Base-by-base conservation (phyloP, 2,329 filamentous ascomycete species). In the Uncinocarpus reesii region DNA sequence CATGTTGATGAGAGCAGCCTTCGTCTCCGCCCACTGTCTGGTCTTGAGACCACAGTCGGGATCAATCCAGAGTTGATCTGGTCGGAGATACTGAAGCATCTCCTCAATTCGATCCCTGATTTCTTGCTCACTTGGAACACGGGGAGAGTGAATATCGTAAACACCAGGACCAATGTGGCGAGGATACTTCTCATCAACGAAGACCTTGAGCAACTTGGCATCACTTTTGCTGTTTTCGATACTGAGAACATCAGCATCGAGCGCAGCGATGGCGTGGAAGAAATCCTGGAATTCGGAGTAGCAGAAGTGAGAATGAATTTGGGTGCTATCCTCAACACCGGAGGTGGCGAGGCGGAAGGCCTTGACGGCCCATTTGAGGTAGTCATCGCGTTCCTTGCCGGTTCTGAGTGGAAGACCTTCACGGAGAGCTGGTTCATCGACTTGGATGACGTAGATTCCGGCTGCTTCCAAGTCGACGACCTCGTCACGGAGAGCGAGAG, bases 211-310 rank as follows among this genome's bases (percentile, higher is more conserved):
- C 60, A 98, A 83, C 84, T 98, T 98, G 67, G 92, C 92, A 65
- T 98, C 92, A 62, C 86, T 94, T 84, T 98, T 98, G 84, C 86
- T 93, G 86, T 98, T 98, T 84, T 98, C 92, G 62, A 98, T 98
- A 66, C 86, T 94, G 64, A 98, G 83, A 56, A 98, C 92, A 73
- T 98, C 92, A 55, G 92, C 90, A 68, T 98, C 92, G 57, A 98
- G 84, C 53, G 92, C 90, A 57, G 92, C 87, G 62, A 98, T 98
- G 74, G 92, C 92, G 75, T 96, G 87, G 88, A 98, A 98, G 81
- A 98, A 98, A 79, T 98, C 92, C 77, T 98, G 92, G 86, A 98
- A 98, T 80, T 98, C 92, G 46, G 92, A 96, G 83, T 98, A 98
- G 74, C 92, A 98, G 86, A 98, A 98, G 79, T 98, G 92, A 56